Base-by-base conservation (phyloP, 2,329 filamentous ascomycete species). In the Escovopsis sp. region DNA sequence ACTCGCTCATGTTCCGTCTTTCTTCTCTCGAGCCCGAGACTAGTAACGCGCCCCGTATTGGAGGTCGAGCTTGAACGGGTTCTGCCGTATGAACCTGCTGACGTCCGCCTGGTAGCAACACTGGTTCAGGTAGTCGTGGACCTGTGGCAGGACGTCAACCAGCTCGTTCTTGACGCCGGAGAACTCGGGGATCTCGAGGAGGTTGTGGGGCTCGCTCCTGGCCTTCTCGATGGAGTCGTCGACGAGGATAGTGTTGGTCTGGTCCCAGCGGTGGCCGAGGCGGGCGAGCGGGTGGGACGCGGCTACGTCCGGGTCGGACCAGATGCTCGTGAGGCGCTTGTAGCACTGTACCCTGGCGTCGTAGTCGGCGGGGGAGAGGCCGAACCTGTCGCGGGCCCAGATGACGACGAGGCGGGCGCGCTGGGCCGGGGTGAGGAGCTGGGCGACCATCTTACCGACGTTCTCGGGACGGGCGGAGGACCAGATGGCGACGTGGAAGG, bases 181-280 rank as follows among this genome's bases (percentile, higher is more conserved):
- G 55, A 91, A 95, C 60, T 93, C 86, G 1, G 87, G 84, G 19
- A 96, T 72, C 49, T 79, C 68, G 9, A 96, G 63, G 19, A 91
- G 70, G 53, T 96, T 96, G 63, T 76, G 75, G 1, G 91, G 91
- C 59, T 98, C 85, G 43, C 73, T 80, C 26, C 75, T 70, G 1
- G 81, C 88, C 66, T 96, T 98, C 54, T 88, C 72, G 1, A 63
- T 53, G 28, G 80, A 85, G 62, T 96, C 91, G 52, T 98, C 91
- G 34, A 96, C 77, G 26, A 98, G 69, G 6, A 96, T 72, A 0
- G 91, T 96, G 59, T 96, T 94, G 40, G 71, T 71, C 62, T 94
- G 87, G 52, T 79, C 73, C 82, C 87, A 96, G 11, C 58, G 52
- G 12, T 54, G 59, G 23, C 61, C 68, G 18, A 47, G 42, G 1